Conservation (phyloP, 352 stramenopile genomes). For the Phytophthora rubi region DNA sequence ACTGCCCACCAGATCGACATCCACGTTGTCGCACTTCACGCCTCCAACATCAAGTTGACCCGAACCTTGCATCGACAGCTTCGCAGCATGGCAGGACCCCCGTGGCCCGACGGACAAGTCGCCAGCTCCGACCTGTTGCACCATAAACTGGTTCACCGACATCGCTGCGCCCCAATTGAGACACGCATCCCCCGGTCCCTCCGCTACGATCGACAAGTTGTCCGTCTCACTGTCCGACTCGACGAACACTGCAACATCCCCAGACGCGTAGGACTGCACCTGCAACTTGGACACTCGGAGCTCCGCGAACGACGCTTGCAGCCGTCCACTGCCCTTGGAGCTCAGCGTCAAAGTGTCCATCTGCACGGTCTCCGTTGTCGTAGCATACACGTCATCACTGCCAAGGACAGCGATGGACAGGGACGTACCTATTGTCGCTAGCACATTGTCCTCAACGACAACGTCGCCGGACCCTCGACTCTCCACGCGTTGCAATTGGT, state of each 20-base stretch:
- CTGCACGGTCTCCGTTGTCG: slow-evolving; percentile 14
- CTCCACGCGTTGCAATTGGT: slow-evolving; percentile 26
- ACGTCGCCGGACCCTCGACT: slow-evolving; percentile 21
- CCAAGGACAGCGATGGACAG: slow-evolving; percentile 24
- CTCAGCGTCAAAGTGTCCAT: slow-evolving; percentile 26
- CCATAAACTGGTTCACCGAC: slow-evolving; percentile 10
- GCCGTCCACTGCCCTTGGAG: slow-evolving; percentile 25
- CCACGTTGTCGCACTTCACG: slow-evolving; percentile 42
- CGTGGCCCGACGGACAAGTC: slow-evolving; percentile 21
- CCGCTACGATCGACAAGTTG: slow-evolving; percentile 13
- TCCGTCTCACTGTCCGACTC: slow-evolving; percentile 10
- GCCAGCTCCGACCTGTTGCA: slow-evolving; percentile 26
- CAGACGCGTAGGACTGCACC: slow-evolving; percentile 21
- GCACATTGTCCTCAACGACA: slow-evolving; percentile 21
- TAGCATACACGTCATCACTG: slow-evolving; percentile 21
- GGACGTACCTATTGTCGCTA: slow-evolving; percentile 12
- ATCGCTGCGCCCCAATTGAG: slow-evolving; percentile 12
- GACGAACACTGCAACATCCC: slow-evolving; percentile 18
- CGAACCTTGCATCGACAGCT: slow-evolving; percentile 32
- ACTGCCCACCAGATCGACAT: slow-evolving; percentile 45
- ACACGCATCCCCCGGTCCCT: slow-evolving; percentile 30
- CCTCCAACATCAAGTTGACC: slow-evolving; percentile 46
- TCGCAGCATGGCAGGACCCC: slow-evolving; percentile 19
- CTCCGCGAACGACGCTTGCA: slow-evolving; percentile 23
- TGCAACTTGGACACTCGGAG: slow-evolving; percentile 20